Evolutionary conservation across 805 yeast species (phyloP), one percentile per base, ranked within the genome.

Genomic region (Maudiozyma pseudohumilis): DNA sequence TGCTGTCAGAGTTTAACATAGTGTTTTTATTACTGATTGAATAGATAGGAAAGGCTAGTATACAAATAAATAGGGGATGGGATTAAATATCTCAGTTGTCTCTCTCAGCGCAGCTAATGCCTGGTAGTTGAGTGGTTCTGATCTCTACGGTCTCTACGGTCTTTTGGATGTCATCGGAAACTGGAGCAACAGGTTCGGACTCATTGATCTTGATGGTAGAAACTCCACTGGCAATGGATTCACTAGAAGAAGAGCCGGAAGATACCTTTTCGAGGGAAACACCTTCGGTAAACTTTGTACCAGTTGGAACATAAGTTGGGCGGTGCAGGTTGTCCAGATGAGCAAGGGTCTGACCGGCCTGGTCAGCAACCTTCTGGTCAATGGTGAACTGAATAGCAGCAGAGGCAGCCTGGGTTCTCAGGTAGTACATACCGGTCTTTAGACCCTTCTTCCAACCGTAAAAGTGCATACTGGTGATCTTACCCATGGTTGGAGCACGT

Each of bases 401-500:
- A 25, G 95, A 75, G 21, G 97, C 97, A 41, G 97, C 95, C 69
- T 85, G 94, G 3, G 97, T 87, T 63, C 96, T 77, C 61, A 88
- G 69, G 61, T 88, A 88, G 69, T 88, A 88, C 89, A 88, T 87
- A 49, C 97, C 97, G 7, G 97, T 88, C 71, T 88, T 88, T 52
- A 88, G 71, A 39, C 97, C 97, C 66, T 81, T 84, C 68, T 81
- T 82, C 97, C 97, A 88, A 29, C 95, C 96, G 59, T 88, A 86
- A 69, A 88, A 88, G 60, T 88, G 97, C 95, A 89, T 88, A 48
- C 88, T 75, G 8, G 96, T 88, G 54, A 88, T 72, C 61, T 89
- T 89, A 53, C 95, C 94, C 87, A 85, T 82, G 1, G 96, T 86
- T 40, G 96, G 96, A 40, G 76, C 76, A 55, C 72, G 75, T 60